These are phyloP conservation scores for Globisporangium irregulare DNA, from an alignment of 352 stramenopile species.

Conservation along the genomic window DNA sequence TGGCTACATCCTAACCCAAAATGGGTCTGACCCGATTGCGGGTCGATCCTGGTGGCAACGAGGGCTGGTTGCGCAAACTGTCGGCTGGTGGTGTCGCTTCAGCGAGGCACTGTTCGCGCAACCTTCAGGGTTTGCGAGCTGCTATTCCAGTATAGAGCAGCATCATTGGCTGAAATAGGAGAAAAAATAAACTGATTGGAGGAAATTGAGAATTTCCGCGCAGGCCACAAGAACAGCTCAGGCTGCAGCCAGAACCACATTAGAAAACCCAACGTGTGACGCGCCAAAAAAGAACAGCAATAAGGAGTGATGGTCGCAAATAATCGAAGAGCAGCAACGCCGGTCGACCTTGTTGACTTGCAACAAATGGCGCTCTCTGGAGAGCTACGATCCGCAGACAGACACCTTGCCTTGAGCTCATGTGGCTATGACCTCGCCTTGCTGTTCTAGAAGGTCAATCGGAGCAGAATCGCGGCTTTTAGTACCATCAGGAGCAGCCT, in stretches of 20 bases:
- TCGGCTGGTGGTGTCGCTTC: neutral
- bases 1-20: no score
- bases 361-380: neutral
- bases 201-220: neutral
- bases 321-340: neutral
- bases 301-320: neutral
- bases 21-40: neutral
- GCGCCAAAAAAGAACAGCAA: neutral
- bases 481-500: neutral
- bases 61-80: conserved; percentile 8
- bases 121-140: neutral
- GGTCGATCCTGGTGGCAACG: neutral
- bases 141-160: neutral
- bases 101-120: neutral
- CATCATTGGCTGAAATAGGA: neutral
- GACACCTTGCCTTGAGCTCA: neutral
- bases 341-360: neutral
- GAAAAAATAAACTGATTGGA: neutral
- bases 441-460: neutral
- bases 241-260: neutral
- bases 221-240: conserved; percentile 3
- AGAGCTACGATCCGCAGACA: neutral
- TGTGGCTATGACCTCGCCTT: neutral
- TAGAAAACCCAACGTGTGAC: neutral
- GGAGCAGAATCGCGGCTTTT: neutral